Evolutionary conservation across 768 basidiomycete genomes (phyloP).

Genomic region (Boletus fagicola): DNA sequence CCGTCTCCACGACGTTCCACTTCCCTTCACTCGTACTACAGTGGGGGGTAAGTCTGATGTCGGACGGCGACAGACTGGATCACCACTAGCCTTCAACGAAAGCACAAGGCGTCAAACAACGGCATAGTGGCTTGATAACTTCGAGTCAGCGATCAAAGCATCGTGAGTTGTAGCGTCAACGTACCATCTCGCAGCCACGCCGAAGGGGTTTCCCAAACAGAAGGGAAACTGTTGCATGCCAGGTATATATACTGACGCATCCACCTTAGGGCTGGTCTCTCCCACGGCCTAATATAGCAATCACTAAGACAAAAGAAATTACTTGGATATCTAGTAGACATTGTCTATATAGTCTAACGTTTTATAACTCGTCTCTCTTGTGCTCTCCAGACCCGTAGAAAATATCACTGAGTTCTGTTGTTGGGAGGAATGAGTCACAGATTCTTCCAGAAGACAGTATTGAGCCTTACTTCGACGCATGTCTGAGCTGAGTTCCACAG

Average conservation of each 20-base stretch:
- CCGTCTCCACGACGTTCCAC: too few relatives aligned
- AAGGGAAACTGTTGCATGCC: background rate
- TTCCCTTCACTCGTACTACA: conserved; percentile 4
- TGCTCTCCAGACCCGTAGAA: conserved; percentile 42
- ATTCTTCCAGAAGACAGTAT: background rate
- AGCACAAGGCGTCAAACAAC: conserved; percentile 19
- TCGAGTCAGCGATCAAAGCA: conserved; percentile 2
- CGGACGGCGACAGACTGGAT: background rate
- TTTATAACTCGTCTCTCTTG: conserved; percentile 42
- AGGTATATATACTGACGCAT: conserved; percentile 13
- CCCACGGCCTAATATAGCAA: conserved; percentile 20
- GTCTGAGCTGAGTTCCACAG: conserved; percentile 63
- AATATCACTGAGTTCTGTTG: conserved; percentile 53
- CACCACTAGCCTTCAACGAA: conserved; percentile 1
- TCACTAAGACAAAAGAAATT: background rate
- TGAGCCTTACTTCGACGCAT: conserved; percentile 69
- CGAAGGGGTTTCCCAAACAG: conserved; percentile 36
- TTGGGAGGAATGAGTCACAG: conserved; percentile 11
- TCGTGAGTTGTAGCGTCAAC: background rate
- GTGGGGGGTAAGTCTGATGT: background rate
- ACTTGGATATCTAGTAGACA: conserved; percentile 2
- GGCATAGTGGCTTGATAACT: conserved; percentile 10
- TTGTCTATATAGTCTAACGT: conserved; percentile 7
- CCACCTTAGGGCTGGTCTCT: conserved; percentile 33
- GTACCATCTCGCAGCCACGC: conserved; percentile 18